These are phyloP conservation scores for Cryphonectria nitschkei DNA, from an alignment of 2,329 filamentous ascomycete genomes.

Conservation along the genomic window DNA sequence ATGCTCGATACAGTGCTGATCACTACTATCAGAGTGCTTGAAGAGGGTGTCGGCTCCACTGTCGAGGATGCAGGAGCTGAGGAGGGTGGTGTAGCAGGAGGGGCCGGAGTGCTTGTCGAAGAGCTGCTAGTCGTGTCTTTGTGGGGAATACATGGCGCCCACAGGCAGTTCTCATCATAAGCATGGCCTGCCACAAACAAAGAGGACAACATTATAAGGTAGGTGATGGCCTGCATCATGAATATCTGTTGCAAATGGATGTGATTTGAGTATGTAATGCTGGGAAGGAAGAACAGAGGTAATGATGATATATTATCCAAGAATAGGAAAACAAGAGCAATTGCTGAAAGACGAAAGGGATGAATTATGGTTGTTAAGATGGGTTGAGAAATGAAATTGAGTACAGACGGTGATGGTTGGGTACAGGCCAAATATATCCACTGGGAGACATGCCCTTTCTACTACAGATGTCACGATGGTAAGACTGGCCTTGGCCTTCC, in stretches of 20 bases:
- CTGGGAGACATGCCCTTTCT: not conserved
- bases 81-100: not conserved
- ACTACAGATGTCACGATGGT: not conserved
- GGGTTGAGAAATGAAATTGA: not conserved
- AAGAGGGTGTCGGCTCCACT: not conserved
- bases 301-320: not conserved
- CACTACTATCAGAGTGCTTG: not conserved
- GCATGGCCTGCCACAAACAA: not conserved
- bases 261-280: not conserved
- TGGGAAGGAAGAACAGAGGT: not conserved
- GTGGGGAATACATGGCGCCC: conserved; percentile 1
- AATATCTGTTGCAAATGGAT: not conserved
- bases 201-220: not conserved
- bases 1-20: not conserved
- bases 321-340: not conserved
- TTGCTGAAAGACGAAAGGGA: not conserved
- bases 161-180: conserved; percentile 1
- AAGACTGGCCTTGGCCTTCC: not conserved
- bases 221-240: conserved; percentile 1
- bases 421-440: not conserved
- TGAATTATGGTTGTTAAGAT: not conserved
- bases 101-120: not conserved
- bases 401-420: not conserved
- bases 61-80: not conserved
- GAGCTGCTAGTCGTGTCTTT: not conserved